Conservation (phyloP, 805 yeast species). For the Ogataea glucozyma region DNA sequence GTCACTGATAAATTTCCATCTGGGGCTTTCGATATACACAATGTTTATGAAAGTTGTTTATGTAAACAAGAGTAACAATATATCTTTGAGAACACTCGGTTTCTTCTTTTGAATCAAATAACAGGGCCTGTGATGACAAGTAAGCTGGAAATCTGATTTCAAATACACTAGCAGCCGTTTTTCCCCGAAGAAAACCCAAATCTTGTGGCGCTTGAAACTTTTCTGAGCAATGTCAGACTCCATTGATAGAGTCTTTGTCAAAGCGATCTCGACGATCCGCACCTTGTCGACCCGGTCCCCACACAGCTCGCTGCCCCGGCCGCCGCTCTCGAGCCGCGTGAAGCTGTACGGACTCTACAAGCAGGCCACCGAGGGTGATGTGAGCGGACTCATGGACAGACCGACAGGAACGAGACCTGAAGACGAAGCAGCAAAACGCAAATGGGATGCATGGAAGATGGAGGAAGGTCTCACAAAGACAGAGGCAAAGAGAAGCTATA, state of each 20-base stretch:
- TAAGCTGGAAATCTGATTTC: neutral
- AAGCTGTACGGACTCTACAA: conserved; percentile 79
- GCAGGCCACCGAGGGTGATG: conserved; percentile 89
- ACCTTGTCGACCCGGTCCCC: conserved; percentile 67
- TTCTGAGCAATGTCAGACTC: conserved; percentile 46
- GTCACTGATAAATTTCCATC: neutral
- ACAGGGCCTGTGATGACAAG: neutral
- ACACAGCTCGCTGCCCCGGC: conserved; percentile 67
- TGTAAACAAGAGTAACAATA: conserved; percentile 1
- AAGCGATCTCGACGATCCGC: conserved; percentile 78
- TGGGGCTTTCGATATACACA: conserved; percentile 2
- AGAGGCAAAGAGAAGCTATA: conserved; percentile 74
- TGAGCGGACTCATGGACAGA: conserved; percentile 63
- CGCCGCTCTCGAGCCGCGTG: conserved; percentile 70
- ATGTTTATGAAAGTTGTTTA: neutral
- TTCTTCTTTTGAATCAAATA: neutral
- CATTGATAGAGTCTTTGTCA: conserved; percentile 76
- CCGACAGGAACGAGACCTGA: conserved; percentile 62
- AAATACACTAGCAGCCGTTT: neutral
- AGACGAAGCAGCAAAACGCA: conserved; percentile 66
- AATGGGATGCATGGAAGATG: conserved; percentile 85
- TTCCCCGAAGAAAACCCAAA: neutral
- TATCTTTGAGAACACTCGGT: neutral
- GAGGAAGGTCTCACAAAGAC: conserved; percentile 67
- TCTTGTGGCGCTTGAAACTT: neutral